Evolutionary conservation across 805 yeast species (phyloP), one percentile per base, ranked within the genome.

Genomic region (Metschnikowia kofuensis): DNA sequence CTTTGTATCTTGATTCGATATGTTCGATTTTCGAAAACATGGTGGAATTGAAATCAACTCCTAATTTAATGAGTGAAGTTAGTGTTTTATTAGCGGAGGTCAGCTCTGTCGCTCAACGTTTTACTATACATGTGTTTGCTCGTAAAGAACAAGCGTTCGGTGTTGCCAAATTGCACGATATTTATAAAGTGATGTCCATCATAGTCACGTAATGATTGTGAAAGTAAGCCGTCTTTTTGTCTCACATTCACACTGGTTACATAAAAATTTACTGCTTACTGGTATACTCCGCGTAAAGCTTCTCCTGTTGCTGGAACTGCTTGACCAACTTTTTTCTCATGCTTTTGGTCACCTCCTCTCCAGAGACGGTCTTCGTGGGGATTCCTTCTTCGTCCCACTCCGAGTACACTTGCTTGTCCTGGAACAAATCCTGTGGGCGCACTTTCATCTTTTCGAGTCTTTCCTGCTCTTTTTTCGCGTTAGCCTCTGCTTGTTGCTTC

Each of bases 381-480:
- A 94, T 49, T 1, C 99, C 99, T 34, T 77, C 68, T 27, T 78
- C 91, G 63, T 94, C 97, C 87, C 92, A 94, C 62, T 80, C 87
- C 9, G 80, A 67, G 64, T 81, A 94, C 31, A 68, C 53, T 7
- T 63, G 79, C 6, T 62, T 68, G 47, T 79, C 79, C 59, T 75
- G 78, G 72, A 91, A 94, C 83, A 94, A 69, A 27, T 87, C 91
- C 36, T 63, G 51, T 1, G 98, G 96, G 8, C 82, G 64, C 3
- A 83, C 56, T 60, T 81, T 83, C 52, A 92, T 87, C 68, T 85
- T 88, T 45, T 75, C 87, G 41, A 74, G 59, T 58, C 80, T 75
- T 57, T 84, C 89, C 47, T 65, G 67, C 57, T 84, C 90, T 61
- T 85, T 83, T 53, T 77, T 76, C 51, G 85, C 87, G 49, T 77